Evolutionary conservation across 2,329 filamentous ascomycete genomes (phyloP).

Genomic region (Pseudogymnoascus sp.): DNA sequence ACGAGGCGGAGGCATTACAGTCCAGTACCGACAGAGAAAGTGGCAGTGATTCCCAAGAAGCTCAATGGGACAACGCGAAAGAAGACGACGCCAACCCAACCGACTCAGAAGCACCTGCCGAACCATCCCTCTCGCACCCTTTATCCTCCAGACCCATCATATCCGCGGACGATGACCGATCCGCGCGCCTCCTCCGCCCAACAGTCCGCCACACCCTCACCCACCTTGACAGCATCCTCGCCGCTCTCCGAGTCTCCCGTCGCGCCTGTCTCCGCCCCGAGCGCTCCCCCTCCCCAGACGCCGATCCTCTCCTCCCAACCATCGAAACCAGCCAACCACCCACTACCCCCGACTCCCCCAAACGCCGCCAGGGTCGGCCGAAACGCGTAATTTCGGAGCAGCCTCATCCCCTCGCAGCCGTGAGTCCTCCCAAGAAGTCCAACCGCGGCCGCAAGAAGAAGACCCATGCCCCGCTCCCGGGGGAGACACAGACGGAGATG

Average conservation of each 20-base stretch:
- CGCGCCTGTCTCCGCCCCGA: conserved; percentile 40
- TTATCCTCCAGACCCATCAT: conserved; percentile 41
- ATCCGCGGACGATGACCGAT: conserved; percentile 62
- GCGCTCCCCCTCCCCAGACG: conserved; percentile 34
- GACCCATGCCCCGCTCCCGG: conserved; percentile 34
- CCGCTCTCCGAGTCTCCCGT: conserved; percentile 60
- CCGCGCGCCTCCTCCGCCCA: conserved; percentile 56
- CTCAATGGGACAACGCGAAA: conserved; percentile 15
- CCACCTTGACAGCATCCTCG: conserved; percentile 61
- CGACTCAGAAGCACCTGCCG: background rate
- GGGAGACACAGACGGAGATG: conserved; percentile 41
- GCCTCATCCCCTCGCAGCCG: background rate
- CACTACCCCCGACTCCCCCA: background rate
- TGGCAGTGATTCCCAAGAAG: conserved; percentile 16
- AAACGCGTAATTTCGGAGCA: background rate
- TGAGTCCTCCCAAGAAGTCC: background rate
- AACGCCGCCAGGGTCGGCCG: background rate
- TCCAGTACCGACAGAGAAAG: conserved; percentile 9
- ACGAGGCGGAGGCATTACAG: background rate
- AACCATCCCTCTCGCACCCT: background rate
- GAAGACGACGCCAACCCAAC: background rate
- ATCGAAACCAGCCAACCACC: background rate
- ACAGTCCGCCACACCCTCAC: conserved; percentile 61
- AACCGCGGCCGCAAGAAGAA: conserved; percentile 30
- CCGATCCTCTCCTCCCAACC: conserved; percentile 18